phyloP scores from a whole-genome alignment of 2,329 filamentous ascomycete genomes.

The Coniosporium tulheliwenetii region DNA sequence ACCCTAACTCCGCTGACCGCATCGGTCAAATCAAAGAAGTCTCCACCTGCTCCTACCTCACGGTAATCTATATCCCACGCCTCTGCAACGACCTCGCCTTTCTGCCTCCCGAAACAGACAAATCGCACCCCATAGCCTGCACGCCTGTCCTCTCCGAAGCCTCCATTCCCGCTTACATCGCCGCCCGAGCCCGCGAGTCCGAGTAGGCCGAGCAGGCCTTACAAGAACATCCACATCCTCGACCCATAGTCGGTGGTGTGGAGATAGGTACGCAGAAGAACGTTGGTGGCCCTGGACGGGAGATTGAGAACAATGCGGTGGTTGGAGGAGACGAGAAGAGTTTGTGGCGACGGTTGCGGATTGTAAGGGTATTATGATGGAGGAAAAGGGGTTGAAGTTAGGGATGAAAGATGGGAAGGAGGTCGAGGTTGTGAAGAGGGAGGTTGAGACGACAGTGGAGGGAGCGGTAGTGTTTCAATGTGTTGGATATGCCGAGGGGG shows the following conservation, averaged over 20 bases:
- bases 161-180: conserved; percentile 7
- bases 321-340: conserved; percentile 36
- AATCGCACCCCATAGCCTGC: conserved; percentile 63
- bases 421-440: conserved; percentile 52
- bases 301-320: conserved; percentile 37
- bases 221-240: too few species aligned
- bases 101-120: conserved; percentile 60
- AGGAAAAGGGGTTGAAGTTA: conserved; percentile 52
- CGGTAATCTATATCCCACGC: conserved; percentile 81
- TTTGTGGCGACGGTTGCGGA: conserved; percentile 31
- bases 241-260: conserved; percentile 40
- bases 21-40: conserved; percentile 92
- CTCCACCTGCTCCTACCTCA: conserved; percentile 79
- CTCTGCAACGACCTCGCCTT: conserved; percentile 82
- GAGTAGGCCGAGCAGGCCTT: too few species aligned
- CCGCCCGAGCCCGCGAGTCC: too few species aligned
- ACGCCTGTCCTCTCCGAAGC: conserved; percentile 45
- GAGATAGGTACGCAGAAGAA: conserved; percentile 40
- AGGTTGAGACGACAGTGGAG: conserved; percentile 53
- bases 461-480: conserved; percentile 71
- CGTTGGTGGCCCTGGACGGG: conserved; percentile 39
- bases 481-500: conserved; percentile 53
- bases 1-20: conserved; percentile 56
- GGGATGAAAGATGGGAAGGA: conserved; percentile 46
- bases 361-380: conserved; percentile 39